Percentiles rank a stretch among this genome's conserved stretches.
Conservation (phyloP, 2,329 filamentous ascomycete species). For the Aspergillus fijiensis region DNA sequence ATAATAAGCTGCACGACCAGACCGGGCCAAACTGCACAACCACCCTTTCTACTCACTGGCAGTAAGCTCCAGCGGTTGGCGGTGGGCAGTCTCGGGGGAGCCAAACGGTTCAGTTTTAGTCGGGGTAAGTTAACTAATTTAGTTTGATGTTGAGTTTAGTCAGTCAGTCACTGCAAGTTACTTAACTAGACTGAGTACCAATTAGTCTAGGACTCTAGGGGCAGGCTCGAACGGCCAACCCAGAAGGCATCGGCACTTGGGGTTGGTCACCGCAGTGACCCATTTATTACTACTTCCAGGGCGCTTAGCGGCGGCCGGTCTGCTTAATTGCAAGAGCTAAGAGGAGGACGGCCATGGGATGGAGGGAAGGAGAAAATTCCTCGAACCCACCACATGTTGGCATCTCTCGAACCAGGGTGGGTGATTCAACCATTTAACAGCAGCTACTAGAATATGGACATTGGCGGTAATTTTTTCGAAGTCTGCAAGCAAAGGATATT, state of each 20-base stretch:
- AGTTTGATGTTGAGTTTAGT: not conserved
- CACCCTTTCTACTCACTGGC: not conserved
- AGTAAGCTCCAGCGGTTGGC: not conserved
- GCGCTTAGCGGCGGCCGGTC: not conserved
- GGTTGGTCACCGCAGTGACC: not conserved
- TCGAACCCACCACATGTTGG: not conserved
- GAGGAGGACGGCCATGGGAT: not conserved
- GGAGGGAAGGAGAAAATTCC: conserved; percentile 1
- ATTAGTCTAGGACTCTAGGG: not conserved
- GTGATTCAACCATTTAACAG: not conserved
- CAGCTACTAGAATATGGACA: too few species aligned
- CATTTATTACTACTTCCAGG: not conserved
- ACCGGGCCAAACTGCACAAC: not conserved
- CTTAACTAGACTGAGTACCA: not conserved
- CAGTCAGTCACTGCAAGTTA: not conserved
- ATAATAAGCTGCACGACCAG: conserved; percentile 7
- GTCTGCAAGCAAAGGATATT: too few species aligned
- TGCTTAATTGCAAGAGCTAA: not conserved
- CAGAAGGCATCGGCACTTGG: not conserved
- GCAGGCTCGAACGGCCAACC: not conserved
- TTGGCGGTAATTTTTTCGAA: too few species aligned
- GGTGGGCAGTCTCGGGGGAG: conserved; percentile 1
- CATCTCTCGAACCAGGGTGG: not conserved
- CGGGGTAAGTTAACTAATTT: not conserved
- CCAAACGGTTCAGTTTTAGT: conserved; percentile 1